Base-by-base conservation (phyloP, 495 filamentous ascomycete genomes). In the Apodospora peruviana region DNA sequence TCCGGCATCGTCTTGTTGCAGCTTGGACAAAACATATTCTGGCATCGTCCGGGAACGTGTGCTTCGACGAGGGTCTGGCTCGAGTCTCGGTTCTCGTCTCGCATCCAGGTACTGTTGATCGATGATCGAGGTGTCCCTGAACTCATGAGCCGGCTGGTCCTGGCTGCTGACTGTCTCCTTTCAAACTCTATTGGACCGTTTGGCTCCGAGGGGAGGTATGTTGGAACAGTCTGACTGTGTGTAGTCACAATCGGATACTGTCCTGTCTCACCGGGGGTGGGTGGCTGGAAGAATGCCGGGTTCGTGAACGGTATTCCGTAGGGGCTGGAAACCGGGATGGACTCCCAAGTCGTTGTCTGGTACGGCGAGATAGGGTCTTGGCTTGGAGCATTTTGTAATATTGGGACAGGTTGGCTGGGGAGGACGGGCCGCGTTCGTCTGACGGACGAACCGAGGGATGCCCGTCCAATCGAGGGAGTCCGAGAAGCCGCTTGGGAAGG, bases 61-160 rank as follows among this genome's bases (percentile, higher is more conserved):
- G 52, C 52, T 35, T 64, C 60, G n/a, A 64, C 60, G 1, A 64
- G 52, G 4, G 60, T 64, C 43, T 64, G 60, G 29, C 55, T 55
- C 24, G 58, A 61, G 23, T 64, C 60, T 5, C 60, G 55, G 41
- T 60, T 64, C 7, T 60, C 60, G 50, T 63, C 60, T 11, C 60
- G 47, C 21, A 56, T 56, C 52, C 55, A 64, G 3, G 21, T 35
- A 4, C 51, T 47, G 19, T 47, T 48, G 14, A 59, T 38, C 14
- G 60, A 64, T 4, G 58, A 52, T 16, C 60, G 39, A 1, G 58
- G 60, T 1, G 60, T 64, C 12, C 45, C 43, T 0, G 58, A 46
- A 22, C 41, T 41, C 38, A 52, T 39, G 7, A 55, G 23, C 8
- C 45, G 50, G 40, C 50, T 55, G 16, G 43, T 27, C 19, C 17